Evolutionary conservation across 2,329 filamentous ascomycete species (phyloP).

Genomic region (Whalleya microplaca): DNA sequence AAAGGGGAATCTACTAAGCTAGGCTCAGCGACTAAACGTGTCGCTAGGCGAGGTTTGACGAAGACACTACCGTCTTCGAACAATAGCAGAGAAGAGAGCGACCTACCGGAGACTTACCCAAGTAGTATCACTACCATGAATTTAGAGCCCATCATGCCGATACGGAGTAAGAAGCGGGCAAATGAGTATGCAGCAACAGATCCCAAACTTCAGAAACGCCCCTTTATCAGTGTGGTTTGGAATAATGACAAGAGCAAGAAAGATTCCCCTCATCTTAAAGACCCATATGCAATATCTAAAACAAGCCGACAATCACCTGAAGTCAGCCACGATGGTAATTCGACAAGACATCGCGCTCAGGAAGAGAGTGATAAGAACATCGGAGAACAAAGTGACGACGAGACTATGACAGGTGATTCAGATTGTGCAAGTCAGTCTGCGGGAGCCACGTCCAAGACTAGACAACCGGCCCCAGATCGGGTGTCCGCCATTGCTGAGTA

Average conservation of each 20-base stretch:
- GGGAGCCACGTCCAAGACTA: not conserved
- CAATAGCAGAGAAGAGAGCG: not conserved
- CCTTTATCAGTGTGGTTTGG: slow-evolving; percentile 11
- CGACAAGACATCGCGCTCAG: not conserved
- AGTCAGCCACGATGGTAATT: not conserved
- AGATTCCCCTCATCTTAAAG: not conserved
- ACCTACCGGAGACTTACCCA: not conserved
- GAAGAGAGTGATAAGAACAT: not conserved
- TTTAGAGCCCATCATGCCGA: not conserved
- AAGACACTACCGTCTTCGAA: not conserved
- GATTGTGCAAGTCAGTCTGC: not conserved
- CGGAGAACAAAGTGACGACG: slow-evolving; percentile 1
- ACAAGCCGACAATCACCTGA: not conserved
- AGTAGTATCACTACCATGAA: not conserved
- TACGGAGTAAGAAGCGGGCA: slow-evolving; percentile 4
- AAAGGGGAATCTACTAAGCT: not conserved
- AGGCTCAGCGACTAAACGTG: slow-evolving; percentile 1
- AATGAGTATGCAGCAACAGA: not conserved
- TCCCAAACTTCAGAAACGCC: slow-evolving; percentile 6
- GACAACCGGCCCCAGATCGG: not conserved
- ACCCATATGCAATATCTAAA: not conserved
- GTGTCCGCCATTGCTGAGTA: not conserved
- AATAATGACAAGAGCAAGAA: not conserved
- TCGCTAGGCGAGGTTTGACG: slow-evolving; percentile 18
- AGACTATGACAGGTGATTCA: not conserved